A percentile compares a stretch with the other conserved stretches of the same genome.
Evolutionary conservation across 1,284 basidiomycete species (phyloP).

Genomic region (Cutaneotrichosporon dermatis): DNA sequence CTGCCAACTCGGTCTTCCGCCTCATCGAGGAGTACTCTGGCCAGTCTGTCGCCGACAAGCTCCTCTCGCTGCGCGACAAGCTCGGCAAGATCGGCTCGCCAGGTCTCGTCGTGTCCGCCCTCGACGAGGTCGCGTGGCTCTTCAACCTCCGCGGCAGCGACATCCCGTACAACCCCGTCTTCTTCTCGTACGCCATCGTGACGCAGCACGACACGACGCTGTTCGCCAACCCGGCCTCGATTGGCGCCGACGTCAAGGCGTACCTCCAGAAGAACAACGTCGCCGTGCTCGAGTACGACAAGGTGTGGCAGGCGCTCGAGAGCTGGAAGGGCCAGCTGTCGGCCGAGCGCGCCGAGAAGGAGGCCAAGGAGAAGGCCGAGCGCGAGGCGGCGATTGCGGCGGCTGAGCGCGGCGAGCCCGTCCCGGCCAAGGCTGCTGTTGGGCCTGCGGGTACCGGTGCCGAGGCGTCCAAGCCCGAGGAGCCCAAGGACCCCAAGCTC

Average conservation of each 20-base stretch:
- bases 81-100: conserved; percentile 61
- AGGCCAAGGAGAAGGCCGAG: conserved; percentile 8
- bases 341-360: conserved; percentile 11
- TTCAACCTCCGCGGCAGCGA: conserved; percentile 92
- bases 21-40: conserved; percentile 64
- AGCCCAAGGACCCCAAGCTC: conserved; percentile 18
- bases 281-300: conserved; percentile 65
- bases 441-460: too few species aligned
- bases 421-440: conserved; percentile 6
- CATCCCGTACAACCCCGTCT: conserved; percentile 92
- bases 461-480: not conserved
- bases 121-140: conserved; percentile 90
- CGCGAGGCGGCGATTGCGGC: not conserved
- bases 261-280: conserved; percentile 61
- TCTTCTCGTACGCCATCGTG: conserved; percentile 86
- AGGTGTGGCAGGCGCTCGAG: conserved; percentile 54
- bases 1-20: conserved; percentile 65
- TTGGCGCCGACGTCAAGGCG: conserved; percentile 57
- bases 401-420: conserved; percentile 3
- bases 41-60: conserved; percentile 62
- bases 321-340: conserved; percentile 23
- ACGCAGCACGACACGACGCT: conserved; percentile 63
- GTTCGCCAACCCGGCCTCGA: conserved; percentile 66
- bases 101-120: conserved; percentile 69
- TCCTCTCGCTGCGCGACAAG: conserved; percentile 62